Evolutionary conservation across 495 filamentous ascomycete genomes (phyloP).

Genomic region (Penicillium odoratum): DNA sequence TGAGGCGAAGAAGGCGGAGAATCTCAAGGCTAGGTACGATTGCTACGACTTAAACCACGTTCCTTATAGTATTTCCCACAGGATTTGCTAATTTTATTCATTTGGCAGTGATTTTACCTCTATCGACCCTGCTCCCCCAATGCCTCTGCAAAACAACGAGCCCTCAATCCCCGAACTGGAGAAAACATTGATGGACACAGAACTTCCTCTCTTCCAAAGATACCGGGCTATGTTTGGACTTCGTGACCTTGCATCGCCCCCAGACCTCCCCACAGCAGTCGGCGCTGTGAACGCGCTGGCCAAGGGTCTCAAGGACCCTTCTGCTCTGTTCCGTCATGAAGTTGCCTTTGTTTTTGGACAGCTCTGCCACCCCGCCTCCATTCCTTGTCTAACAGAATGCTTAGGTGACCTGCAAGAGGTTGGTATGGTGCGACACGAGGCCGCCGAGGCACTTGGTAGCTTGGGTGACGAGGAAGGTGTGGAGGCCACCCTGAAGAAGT

Average conservation of each 20-base stretch:
- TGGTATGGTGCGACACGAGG: conserved; percentile 97
- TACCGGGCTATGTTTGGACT: conserved; percentile 98
- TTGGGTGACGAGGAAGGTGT: conserved; percentile 93
- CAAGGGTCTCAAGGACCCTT: conserved; percentile 81
- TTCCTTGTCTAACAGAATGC: conserved; percentile 78
- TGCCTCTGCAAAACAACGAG: conserved; percentile 58
- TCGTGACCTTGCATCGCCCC: conserved; percentile 88
- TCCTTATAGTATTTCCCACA: neutral
- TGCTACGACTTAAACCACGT: neutral
- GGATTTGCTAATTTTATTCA: conserved; percentile 11
- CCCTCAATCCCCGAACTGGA: conserved; percentile 73
- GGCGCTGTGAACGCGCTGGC: conserved; percentile 82
- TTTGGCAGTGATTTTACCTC: conserved; percentile 80
- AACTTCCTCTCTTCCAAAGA: conserved; percentile 79
- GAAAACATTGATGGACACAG: conserved; percentile 73
- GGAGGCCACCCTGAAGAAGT: conserved; percentile 77
- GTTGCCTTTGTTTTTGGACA: conserved; percentile 98
- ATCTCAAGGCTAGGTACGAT: conserved; percentile 71
- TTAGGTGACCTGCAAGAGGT: conserved; percentile 77
- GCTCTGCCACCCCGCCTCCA: conserved; percentile 90
- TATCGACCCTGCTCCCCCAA: conserved; percentile 91
- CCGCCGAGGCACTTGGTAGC: conserved; percentile 95
- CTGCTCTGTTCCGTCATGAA: conserved; percentile 95
- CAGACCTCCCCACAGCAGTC: conserved; percentile 81
- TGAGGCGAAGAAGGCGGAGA: conserved; percentile 67